Conservation (phyloP, 2,329 filamentous ascomycete species). For the Xylariales sp. region DNA sequence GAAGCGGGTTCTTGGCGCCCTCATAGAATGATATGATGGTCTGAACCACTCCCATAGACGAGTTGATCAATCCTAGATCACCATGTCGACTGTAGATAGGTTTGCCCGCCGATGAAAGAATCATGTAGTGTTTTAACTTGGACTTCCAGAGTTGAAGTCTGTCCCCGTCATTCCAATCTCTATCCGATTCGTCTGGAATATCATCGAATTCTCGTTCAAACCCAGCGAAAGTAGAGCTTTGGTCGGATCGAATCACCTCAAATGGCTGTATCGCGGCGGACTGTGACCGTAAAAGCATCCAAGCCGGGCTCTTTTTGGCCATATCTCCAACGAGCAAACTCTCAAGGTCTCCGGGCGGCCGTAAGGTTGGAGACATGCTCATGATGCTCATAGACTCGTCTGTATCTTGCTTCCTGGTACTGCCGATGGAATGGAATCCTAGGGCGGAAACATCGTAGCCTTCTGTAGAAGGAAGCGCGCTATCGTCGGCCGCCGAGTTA, state of each 20-base stretch:
- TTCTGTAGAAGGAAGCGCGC: slow-evolving; percentile 49
- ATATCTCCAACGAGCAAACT: slow-evolving; percentile 82
- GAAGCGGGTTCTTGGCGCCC: slow-evolving; percentile 78
- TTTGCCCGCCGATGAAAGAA: slow-evolving; percentile 94
- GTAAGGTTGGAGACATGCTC: slow-evolving; percentile 73
- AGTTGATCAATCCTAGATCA: slow-evolving; percentile 87
- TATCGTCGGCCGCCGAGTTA: slow-evolving; percentile 45
- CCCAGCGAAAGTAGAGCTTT: slow-evolving; percentile 66
- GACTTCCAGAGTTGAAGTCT: slow-evolving; percentile 83
- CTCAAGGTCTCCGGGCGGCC: slow-evolving; percentile 76
- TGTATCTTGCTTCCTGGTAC: slow-evolving; percentile 55
- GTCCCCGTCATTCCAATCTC: slow-evolving; percentile 62
- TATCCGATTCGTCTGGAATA: slow-evolving; percentile 67
- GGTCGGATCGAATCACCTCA: slow-evolving; percentile 59
- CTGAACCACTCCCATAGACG: slow-evolving; percentile 93
- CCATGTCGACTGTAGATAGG: slow-evolving; percentile 97
- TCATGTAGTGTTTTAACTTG: slow-evolving; percentile 97
- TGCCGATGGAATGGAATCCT: slow-evolving; percentile 45
- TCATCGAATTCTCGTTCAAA: slow-evolving; percentile 84
- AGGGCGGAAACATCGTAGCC: slow-evolving; percentile 38
- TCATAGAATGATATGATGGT: slow-evolving; percentile 98
- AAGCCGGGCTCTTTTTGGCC: slow-evolving; percentile 73
- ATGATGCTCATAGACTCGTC: slow-evolving; percentile 74
- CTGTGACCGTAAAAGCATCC: slow-evolving; percentile 74
- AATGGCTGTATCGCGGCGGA: slow-evolving; percentile 70